Evolutionary conservation across 306 rosid species (phyloP).

Genomic region (Hippophae gyantsensis): DNA sequence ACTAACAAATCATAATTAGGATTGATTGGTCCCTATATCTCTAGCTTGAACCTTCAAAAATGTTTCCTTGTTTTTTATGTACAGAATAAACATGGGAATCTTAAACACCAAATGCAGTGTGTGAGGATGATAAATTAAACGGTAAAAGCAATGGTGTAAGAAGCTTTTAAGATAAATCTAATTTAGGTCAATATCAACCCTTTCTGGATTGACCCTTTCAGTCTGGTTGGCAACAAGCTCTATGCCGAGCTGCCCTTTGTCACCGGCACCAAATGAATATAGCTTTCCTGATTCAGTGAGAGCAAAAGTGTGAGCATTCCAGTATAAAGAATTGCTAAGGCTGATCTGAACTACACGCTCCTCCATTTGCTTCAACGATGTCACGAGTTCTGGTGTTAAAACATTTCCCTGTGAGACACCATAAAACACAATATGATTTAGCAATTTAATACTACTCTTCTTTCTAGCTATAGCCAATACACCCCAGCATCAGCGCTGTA

Average conservation of each 20-base stretch:
- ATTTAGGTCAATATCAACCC: slow-evolving; percentile 66
- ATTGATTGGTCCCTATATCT: slow-evolving; percentile 35
- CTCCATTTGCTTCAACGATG: slow-evolving; percentile 54
- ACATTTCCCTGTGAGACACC: slow-evolving; percentile 51
- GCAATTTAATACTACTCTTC: not conserved
- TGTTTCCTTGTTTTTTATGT: slow-evolving; percentile 37
- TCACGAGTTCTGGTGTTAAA: slow-evolving; percentile 61
- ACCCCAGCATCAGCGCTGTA: not conserved
- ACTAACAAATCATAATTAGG: slow-evolving; percentile 33
- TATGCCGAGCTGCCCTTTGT: slow-evolving; percentile 86
- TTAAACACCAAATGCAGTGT: slow-evolving; percentile 49
- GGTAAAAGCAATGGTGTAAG: not conserved
- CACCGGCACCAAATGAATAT: slow-evolving; percentile 87
- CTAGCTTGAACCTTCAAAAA: slow-evolving; percentile 28
- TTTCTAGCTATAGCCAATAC: not conserved
- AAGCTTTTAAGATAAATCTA: slow-evolving; percentile 13
- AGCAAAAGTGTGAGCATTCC: slow-evolving; percentile 96
- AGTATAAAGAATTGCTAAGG: slow-evolving; percentile 73
- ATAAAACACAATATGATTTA: slow-evolving; percentile 8
- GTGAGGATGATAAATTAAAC: slow-evolving; percentile 36
- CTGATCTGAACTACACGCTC: slow-evolving; percentile 87
- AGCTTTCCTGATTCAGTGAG: slow-evolving; percentile 88
- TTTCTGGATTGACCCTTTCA: slow-evolving; percentile 71
- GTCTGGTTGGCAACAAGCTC: slow-evolving; percentile 63
- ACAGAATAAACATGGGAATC: slow-evolving; percentile 41